Evolutionary conservation across 2,329 filamentous ascomycete species (phyloP).

Genomic region (Claviceps africana): DNA sequence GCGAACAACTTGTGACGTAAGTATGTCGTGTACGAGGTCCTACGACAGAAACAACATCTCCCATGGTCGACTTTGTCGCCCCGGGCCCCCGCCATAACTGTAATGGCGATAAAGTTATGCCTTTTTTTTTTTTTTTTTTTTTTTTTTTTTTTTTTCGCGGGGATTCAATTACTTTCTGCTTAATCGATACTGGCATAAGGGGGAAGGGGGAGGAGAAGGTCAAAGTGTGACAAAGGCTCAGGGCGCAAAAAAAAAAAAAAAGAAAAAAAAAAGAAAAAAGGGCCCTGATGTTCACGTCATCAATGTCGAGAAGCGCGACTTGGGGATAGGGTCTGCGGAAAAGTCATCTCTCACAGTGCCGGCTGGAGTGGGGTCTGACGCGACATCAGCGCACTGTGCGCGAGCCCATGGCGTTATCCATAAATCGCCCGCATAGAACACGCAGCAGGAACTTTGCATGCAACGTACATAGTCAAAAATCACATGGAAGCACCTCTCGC

Average conservation of each 20-base stretch:
- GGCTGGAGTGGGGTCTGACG: not conserved
- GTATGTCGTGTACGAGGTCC: not conserved
- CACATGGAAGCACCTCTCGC: not conserved
- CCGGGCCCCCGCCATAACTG: not conserved
- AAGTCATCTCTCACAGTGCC: not conserved
- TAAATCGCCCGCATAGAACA: not conserved
- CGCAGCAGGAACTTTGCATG: not conserved
- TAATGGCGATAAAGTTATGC: not conserved
- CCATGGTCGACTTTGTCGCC: not conserved
- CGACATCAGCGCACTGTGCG: not conserved
- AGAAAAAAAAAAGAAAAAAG: not conserved
- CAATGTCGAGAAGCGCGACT: constrained; percentile 2
- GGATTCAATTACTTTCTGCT: not conserved
- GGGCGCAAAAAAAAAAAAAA: not conserved
- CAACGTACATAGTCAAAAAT: not conserved
- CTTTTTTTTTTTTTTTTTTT: too few species aligned
- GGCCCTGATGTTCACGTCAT: constrained; percentile 6
- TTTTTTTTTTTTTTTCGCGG: too few species aligned
- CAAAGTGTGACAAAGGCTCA: not conserved
- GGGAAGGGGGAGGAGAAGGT: too few species aligned
- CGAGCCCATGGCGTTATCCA: not conserved
- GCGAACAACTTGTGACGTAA: constrained; percentile 3
- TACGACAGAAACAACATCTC: not conserved
- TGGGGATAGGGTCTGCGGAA: not conserved
- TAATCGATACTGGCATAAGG: not conserved